Evolutionary conservation across 768 basidiomycete genomes (phyloP), one percentile per base, ranked within the genome.

Genomic region (Leccinum subgranulosum): DNA sequence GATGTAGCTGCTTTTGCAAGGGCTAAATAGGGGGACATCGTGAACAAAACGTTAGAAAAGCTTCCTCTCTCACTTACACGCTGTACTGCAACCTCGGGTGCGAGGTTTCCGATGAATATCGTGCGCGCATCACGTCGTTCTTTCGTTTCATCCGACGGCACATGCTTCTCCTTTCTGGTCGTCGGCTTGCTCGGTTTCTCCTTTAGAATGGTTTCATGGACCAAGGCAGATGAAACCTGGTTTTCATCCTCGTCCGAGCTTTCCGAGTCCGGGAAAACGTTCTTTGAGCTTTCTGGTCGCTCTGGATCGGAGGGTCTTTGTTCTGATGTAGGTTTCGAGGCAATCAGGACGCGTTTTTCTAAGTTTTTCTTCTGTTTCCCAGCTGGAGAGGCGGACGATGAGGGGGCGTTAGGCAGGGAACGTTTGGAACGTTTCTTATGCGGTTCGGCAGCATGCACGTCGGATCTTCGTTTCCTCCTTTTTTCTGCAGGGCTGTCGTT

Each of bases 91-190:
- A 91, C 83, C 8, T 90, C 86, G 1, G 89, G 75, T 1, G 87
- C 82, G 2, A 99, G 76, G 67, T 98, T 98, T 3, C 95, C 95
- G 14, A 99, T 76, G 71, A 99, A 99, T 49, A 98, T 78, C 6
- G 96, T 98, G 27, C 96, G 83, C 17, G 81, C 80, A 64, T 97
- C 86, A 49, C 88, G 81, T 59, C 82, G 84, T 55, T 84, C 85
- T 17, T 81, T 69, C 0, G 90, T 90, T 73, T 98, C 95, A 54
- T 83, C 85, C 25, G 73, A 60, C 0, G 90, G 91, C 1, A 79
- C 77, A 62, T 78, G 80, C 59, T 85, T 88, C 15, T 64, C 59
- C 45, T 74, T 79, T 50, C 54, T 58, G 33, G 61, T 75, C 15
- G 48, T 56, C 3, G 56, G 46, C 50, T 73, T 74, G 63, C 69